Base-by-base conservation (phyloP, 306 rosid genomes). In the Boehmeria nivea region DNA sequence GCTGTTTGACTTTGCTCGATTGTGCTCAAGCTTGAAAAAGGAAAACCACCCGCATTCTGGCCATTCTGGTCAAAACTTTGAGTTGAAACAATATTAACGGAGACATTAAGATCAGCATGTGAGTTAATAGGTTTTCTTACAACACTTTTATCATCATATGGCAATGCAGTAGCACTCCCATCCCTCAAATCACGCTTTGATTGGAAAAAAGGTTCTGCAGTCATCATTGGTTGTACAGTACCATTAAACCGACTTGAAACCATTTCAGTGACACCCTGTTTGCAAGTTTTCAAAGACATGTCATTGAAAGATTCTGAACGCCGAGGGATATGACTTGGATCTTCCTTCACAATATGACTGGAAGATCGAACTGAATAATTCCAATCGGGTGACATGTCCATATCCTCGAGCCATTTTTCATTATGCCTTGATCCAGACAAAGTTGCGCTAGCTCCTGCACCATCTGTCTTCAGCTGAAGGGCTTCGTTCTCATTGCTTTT, bases 311-410 rank as follows among this genome's bases (percentile, higher is more conserved):
- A 54, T 40, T 69, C 69, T 65, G 75, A 55, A 43, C 75, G 85
- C 37, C 8, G 83, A 63, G 63, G 67, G 42, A n/a, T n/a, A n/a
- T n/a, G n/a, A n/a, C n/a, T n/a, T n/a, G n/a, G n/a, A n/a, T 84
- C 79, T 51, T 74, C 83, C 72, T 85, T 83, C 60, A 63, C 70
- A 48, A 61, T 59, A 59, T 75, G n/a, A n/a, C n/a, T 72, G 47
- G 87, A 75, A 37, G 87, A 71, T 59, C 73, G 72, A 44, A 72
- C 53, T 26, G 63, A 48, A 68, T 81, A 87, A 51, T 89, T 73
- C 97, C 97, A 89, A 75, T 86, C 95, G 44, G 95, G 97, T 48
- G 95, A 89, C 89, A 87, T 87, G 73, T 85, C 75, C 67, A 71
- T 79, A 75, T 82, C 85, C 66, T 78, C 96, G 42, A 68, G 63